Conservation (phyloP, 768 basidiomycete species). For the Kwoniella sp. region DNA sequence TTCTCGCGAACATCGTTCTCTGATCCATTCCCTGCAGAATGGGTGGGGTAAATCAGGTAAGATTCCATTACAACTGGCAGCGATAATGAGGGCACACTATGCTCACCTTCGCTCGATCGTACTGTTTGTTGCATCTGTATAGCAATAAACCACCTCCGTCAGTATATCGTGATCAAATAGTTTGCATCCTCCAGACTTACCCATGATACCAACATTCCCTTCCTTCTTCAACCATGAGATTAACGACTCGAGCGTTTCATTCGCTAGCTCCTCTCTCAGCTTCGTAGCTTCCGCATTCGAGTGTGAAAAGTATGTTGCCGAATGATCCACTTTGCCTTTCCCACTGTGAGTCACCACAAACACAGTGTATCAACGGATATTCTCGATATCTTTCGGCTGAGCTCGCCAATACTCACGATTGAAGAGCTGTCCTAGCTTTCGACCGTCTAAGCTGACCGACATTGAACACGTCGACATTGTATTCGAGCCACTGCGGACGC, state of each 20-base stretch:
- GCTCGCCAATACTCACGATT: constrained; percentile 24
- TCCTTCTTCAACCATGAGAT: constrained; percentile 91
- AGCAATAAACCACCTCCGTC: background rate
- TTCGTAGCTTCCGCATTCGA: constrained; percentile 75
- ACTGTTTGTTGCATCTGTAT: constrained; percentile 96
- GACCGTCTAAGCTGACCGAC: constrained; percentile 91
- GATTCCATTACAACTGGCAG: too few species aligned
- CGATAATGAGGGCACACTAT: background rate
- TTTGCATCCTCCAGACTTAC: constrained; percentile 58
- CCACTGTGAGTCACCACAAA: too few species aligned
- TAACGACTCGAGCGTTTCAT: constrained; percentile 89
- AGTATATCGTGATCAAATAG: background rate
- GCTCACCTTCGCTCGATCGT: constrained; percentile 70
- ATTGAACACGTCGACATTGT: constrained; percentile 97
- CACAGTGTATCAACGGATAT: too few species aligned
- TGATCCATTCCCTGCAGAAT: constrained; percentile 70
- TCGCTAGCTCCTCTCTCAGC: constrained; percentile 77
- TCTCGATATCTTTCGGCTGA: too few species aligned
- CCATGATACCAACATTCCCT: constrained; percentile 95
- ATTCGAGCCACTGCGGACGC: constrained; percentile 84
- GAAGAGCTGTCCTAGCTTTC: constrained; percentile 61
- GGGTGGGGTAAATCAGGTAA: too few species aligned
- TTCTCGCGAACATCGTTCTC: constrained; percentile 79
- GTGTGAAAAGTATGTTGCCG: constrained; percentile 84
- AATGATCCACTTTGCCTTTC: constrained; percentile 87